Conservation (phyloP, 2,329 filamentous ascomycete genomes). For the Plenodomus tracheiphilus region DNA sequence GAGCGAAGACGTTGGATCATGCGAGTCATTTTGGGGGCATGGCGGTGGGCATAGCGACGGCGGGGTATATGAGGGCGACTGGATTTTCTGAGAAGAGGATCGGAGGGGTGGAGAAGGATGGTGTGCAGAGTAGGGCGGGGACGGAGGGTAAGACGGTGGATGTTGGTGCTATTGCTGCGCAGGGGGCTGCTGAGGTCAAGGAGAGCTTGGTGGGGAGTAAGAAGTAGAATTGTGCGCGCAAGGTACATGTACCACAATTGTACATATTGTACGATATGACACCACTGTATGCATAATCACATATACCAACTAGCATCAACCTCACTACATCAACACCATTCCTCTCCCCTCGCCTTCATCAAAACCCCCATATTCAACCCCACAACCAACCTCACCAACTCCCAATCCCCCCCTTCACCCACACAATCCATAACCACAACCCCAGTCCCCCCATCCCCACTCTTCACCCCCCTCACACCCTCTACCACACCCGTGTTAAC, state of each 20-base stretch:
- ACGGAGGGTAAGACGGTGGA: conserved; percentile 25
- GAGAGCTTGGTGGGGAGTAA: conserved; percentile 29
- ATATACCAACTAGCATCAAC: neutral
- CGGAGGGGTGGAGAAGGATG: neutral
- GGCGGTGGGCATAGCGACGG: conserved; percentile 25
- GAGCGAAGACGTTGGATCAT: conserved; percentile 32
- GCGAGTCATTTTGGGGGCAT: conserved; percentile 44
- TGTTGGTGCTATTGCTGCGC: conserved; percentile 26
- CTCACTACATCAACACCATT: neutral
- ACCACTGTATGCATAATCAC: neutral
- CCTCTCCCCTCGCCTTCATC: conserved; percentile 4
- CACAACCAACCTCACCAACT: conserved; percentile 81
- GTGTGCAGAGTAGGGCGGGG: conserved; percentile 14
- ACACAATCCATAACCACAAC: conserved; percentile 95
- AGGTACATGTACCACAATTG: neutral
- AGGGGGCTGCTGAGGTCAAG: conserved; percentile 37
- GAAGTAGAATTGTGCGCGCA: neutral
- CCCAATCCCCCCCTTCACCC: conserved; percentile 84
- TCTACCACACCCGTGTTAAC: conserved; percentile 14
- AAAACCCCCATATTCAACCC: conserved; percentile 78
- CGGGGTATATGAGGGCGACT: conserved; percentile 30
- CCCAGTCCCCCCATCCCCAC: conserved; percentile 72
- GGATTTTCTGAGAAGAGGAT: conserved; percentile 26
- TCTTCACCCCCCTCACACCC: conserved; percentile 51
- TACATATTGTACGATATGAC: neutral